These are phyloP conservation scores for Dactylorhiza incarnata DNA, from an alignment of 106 monocot species.

Conservation along the genomic window DNA sequence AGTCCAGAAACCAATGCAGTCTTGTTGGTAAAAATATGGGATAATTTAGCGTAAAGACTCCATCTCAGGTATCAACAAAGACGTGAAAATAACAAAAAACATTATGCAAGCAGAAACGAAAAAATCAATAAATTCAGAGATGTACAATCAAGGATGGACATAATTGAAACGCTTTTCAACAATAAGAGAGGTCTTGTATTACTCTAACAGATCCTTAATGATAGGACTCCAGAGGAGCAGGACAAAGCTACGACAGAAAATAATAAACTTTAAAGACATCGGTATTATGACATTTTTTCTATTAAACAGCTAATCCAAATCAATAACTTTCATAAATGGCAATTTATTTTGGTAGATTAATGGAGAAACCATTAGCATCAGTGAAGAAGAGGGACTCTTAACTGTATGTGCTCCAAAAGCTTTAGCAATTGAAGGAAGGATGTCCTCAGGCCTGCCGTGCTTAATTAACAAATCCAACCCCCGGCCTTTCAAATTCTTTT, in stretches of 20 bases:
- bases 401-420: conserved; percentile 72
- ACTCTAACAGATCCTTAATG: background rate
- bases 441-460: conserved; percentile 78
- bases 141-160: background rate
- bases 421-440: conserved; percentile 70
- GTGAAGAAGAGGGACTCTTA: conserved; percentile 5
- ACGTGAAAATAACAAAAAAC: background rate
- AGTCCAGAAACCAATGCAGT: too few relatives aligned
- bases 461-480: conserved; percentile 60
- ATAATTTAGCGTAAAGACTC: background rate
- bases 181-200: background rate
- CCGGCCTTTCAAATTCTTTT: conserved; percentile 44
- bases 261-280: too few relatives aligned
- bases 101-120: background rate
- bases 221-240: too few relatives aligned
- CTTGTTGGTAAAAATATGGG: background rate
- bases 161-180: background rate
- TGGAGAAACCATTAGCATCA: background rate
- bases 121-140: background rate
- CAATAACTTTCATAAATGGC: background rate
- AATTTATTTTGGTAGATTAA: background rate
- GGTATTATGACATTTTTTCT: background rate
- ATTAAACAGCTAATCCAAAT: background rate
- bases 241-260: too few relatives aligned
- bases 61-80: background rate